Conservation (phyloP, 352 stramenopile species). For the Pythium dissimile region DNA sequence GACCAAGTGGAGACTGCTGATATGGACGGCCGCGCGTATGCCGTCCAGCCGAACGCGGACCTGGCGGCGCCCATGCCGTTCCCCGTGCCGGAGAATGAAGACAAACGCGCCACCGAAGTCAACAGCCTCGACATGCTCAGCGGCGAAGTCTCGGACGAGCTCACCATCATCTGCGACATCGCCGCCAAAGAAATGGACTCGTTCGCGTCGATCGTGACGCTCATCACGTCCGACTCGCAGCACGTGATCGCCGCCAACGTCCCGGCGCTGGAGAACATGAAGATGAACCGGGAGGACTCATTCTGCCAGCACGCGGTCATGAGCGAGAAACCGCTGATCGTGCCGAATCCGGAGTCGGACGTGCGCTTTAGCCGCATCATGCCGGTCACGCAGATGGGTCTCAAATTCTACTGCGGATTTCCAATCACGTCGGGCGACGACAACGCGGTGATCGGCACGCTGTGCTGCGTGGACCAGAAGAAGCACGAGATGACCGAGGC, state of each 20-base stretch:
- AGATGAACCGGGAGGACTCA: slow-evolving; percentile 44
- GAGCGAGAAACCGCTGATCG: slow-evolving; percentile 52
- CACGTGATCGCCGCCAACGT: slow-evolving; percentile 48
- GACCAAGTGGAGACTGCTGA: slow-evolving; percentile 30
- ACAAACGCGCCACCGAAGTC: slow-evolving; percentile 41
- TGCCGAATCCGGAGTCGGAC: slow-evolving; percentile 53
- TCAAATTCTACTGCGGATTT: slow-evolving; percentile 76
- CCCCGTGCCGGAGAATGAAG: slow-evolving; percentile 39
- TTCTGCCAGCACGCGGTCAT: slow-evolving; percentile 72
- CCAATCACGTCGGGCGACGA: slow-evolving; percentile 32
- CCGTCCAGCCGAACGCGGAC: slow-evolving; percentile 23
- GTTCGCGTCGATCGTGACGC: slow-evolving; percentile 52
- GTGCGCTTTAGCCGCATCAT: slow-evolving; percentile 51
- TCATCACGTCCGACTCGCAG: slow-evolving; percentile 43
- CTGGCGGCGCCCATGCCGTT: slow-evolving; percentile 27
- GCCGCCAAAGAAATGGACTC: slow-evolving; percentile 57
- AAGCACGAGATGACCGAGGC: slow-evolving; percentile 22
- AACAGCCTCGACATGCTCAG: slow-evolving; percentile 33
- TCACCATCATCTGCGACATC: slow-evolving; percentile 69
- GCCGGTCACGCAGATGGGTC: slow-evolving; percentile 25
- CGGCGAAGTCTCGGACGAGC: slow-evolving; percentile 44
- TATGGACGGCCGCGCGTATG: slow-evolving; percentile 40
- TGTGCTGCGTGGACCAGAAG: slow-evolving; percentile 40
- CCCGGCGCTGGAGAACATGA: slow-evolving; percentile 26
- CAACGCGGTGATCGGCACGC: slow-evolving; percentile 41